Base-by-base conservation (phyloP, 129 eudicot species). In the Chrysanthemum lavandulifolium region DNA sequence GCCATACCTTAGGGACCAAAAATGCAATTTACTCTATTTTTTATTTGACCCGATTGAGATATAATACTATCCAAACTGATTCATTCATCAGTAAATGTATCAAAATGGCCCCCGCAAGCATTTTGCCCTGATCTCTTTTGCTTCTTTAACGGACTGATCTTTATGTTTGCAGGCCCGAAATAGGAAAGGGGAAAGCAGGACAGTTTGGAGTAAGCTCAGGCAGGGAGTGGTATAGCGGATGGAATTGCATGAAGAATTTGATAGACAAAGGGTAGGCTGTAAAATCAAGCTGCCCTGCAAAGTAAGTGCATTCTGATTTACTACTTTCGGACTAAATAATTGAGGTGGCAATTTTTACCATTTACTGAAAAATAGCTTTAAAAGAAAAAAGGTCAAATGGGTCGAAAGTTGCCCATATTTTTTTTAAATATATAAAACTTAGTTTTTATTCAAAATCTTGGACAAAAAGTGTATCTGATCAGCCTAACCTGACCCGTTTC, bases 141-240 rank as follows among this genome's bases (percentile, higher is more conserved):
- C 45, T 40, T 40, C 47, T 1, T 40, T 40, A 40, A 6, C 10
- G 47, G 47, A 40, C 29, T 71, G 78, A 16, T 33, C 25, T 43
- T 57, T 68, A 21, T 74, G 65, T 40, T 65, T 59, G 58, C 84
- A 94, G 99, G 88, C 89, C 99, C 5, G 96, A 90, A 71, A 75
- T 68, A 75, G 96, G 86, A 65, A 90, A 86, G 81, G 97, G 96
- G 61, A 94, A 90, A 82, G 85, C 90, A 16, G 87, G 96, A 62
- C 84, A 80, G 67, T 84, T 85, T 86, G 97, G 98, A 69, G 77
- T 78, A 63, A 86, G 94, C 84, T 94, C 99, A 60, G 86, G 82
- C 47, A 85, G 87, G 88, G 96, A 90, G 63, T 94, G 99, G 99
- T 94, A 94, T 71, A 90, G 82, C 33, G 99, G 99, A 81, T 94